Base-by-base conservation (phyloP, 768 basidiomycete genomes). In the Termitomyces titanicus region DNA sequence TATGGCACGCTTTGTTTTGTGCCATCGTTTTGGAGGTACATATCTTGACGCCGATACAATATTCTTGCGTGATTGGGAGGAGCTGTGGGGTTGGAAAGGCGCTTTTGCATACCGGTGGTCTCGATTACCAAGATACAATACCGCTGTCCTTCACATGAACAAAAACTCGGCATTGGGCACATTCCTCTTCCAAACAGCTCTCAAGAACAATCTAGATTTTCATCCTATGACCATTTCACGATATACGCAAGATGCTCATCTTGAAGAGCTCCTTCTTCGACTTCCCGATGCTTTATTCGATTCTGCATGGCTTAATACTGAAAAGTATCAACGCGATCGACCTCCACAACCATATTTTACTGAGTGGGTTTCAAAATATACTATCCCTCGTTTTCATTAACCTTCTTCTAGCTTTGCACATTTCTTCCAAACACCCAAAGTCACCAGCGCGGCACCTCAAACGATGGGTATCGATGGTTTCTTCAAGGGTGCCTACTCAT, bases 51-150 rank as follows among this genome's bases (percentile, higher is more conserved):
- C 95, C 10, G 97, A 98, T 68, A 98, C 94, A 9, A 84, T 99
- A 60, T 85, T 99, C 62, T 73, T 99, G 31, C 88, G 97, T 20
- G 96, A 99, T 66, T 99, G 97, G 97, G 95, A 97, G 67, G 96
- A 98, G 62, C 76, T 99, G 5, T 98, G 93, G 93, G 93, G 92
- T 27, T 97, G 92, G 88, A 85, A 88, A 63, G 95, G 95, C 37
- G 94, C 94, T 17, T 99, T 97, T 63, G 95, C 96, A 8, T 98
- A 98, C 69, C 81, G 96, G 2, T 99, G 96, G 96, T 92, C 90
- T 20, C 86, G 92, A 46, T 75, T 95, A 58, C 84, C 89, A 64
- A 91, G 88, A 68, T 98, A 98, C 71, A 98, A 98, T 76, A 98
- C 96, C 12, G 95, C 97, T 2, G 93, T 98, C 11, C 79, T 99